Evolutionary conservation across 371 early-diverging fungal genomes (phyloP).

Genomic region (Capniomyces stellatus): DNA sequence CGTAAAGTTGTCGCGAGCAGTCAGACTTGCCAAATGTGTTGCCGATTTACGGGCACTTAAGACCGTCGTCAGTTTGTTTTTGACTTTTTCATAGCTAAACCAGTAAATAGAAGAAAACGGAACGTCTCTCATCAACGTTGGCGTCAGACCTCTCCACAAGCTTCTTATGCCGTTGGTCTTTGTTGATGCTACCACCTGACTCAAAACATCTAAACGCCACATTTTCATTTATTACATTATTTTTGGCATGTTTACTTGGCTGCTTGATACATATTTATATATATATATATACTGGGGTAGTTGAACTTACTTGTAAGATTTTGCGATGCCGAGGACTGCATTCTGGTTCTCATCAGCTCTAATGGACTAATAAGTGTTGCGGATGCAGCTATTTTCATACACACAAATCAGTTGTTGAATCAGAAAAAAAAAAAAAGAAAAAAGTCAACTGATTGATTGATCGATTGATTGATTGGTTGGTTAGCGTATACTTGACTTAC

Average conservation of each 20-base stretch:
- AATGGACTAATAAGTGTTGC: constrained; percentile 73
- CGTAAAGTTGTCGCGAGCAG: background rate
- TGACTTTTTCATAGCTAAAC: constrained; percentile 64
- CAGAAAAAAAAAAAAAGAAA: background rate
- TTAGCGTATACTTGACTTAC: background rate
- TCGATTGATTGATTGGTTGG: background rate
- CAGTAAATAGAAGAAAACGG: constrained; percentile 89
- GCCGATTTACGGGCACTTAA: too few species aligned
- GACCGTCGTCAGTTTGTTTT: background rate
- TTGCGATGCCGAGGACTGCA: constrained; percentile 48
- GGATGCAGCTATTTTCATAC: too few species aligned
- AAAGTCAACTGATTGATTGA: background rate
- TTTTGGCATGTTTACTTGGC: too few species aligned
- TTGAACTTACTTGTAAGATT: constrained; percentile 29
- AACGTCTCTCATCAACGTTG: constrained; percentile 88
- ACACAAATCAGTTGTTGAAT: too few species aligned
- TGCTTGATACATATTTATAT: too few species aligned
- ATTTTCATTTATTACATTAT: too few species aligned
- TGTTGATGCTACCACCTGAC: constrained; percentile 42
- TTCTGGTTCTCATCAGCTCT: constrained; percentile 73
- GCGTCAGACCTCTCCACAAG: constrained; percentile 75
- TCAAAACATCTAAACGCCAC: constrained; percentile 33
- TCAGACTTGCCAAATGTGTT: background rate
- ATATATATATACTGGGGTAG: constrained; percentile 10
- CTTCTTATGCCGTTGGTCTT: constrained; percentile 33